Percentiles rank a stretch among this genome's conserved stretches.
Evolutionary conservation across 768 basidiomycete species (phyloP).

Genomic region (Mycena filopes): DNA sequence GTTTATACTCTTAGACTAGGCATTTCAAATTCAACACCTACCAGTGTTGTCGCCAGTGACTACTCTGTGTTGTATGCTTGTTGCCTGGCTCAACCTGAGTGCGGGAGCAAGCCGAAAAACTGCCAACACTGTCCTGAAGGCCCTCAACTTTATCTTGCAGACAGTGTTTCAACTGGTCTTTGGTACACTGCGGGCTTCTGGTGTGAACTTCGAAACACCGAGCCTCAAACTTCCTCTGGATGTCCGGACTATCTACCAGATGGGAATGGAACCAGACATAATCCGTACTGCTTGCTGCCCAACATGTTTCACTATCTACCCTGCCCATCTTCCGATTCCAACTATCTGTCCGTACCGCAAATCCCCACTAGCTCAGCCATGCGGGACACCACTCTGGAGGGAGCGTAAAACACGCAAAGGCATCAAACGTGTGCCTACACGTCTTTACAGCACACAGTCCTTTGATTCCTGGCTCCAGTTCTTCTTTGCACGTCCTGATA

Average conservation of each 20-base stretch:
- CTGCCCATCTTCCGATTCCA: neutral
- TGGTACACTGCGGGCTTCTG: neutral
- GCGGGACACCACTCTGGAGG: neutral
- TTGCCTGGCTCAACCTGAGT: slow-evolving; percentile 37
- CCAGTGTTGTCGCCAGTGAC: neutral
- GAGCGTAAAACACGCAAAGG: neutral
- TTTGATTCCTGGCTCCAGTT: slow-evolving; percentile 14
- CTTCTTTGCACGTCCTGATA: neutral
- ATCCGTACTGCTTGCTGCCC: slow-evolving; percentile 33
- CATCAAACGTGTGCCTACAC: neutral
- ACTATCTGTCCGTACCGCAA: neutral
- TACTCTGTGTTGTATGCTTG: slow-evolving; percentile 28
- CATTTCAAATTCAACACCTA: too few species aligned
- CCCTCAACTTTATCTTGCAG: slow-evolving; percentile 33
- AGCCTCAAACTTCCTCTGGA: slow-evolving; percentile 34
- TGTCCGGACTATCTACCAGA: slow-evolving; percentile 36
- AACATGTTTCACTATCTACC: neutral
- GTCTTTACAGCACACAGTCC: neutral
- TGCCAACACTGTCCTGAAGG: slow-evolving; percentile 34
- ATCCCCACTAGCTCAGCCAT: neutral
- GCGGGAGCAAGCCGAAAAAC: slow-evolving; percentile 35
- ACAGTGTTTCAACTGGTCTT: slow-evolving; percentile 3
- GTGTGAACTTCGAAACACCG: neutral
- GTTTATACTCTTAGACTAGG: too few species aligned
- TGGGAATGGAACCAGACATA: slow-evolving; percentile 37